Base-by-base conservation (phyloP, 2,329 filamentous ascomycete species). In the Coniochaeta ligniaria region DNA sequence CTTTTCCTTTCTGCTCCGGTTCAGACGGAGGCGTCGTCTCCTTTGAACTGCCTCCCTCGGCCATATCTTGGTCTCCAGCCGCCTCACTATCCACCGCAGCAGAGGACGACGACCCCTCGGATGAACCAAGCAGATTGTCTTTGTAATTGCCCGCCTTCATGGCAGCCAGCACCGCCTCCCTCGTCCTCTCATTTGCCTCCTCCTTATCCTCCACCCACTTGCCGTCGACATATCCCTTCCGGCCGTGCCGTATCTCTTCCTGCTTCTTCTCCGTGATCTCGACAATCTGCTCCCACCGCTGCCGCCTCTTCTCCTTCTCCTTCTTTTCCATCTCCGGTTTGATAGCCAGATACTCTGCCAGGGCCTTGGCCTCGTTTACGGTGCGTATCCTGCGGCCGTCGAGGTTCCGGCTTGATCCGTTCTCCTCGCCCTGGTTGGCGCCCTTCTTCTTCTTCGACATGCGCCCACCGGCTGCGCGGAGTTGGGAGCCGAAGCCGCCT, bases 261-360 rank as follows among this genome's bases (percentile, higher is more conserved):
- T 96, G 89, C 66, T 87, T 89, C 63, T 86, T 83, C 72, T 98
- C 94, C 0, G 95, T 88, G 62, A 88, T 82, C 57, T 94, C 90
- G 14, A 98, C 89, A 60, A 98, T 89, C 69, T 93, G 85, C 73
- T 96, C 88, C 92, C 92, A 96, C 56, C 93, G 80, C 73, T 90
- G 86, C 54, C 90, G 83, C 56, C 92, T 85, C 74, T 90, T 89
- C 71, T 97, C 93, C 70, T 92, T 94, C 73, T 98, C 92, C 71
- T 91, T 91, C 74, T 89, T 87, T 64, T 97, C 95, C 94, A 99
- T 97, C 63, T 97, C 94, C 0, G 96, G 95, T 72, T 98, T 97
- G 66, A 96, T 90, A 2, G 93, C 92, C 1, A 98, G 83, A 69
- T 97, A 98, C 72, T 98, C 93, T 0, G 96, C 95, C 22, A 99